Base-by-base conservation (phyloP, 176 grass and related monocot species). In the Eremochloa ophiuroides region DNA sequence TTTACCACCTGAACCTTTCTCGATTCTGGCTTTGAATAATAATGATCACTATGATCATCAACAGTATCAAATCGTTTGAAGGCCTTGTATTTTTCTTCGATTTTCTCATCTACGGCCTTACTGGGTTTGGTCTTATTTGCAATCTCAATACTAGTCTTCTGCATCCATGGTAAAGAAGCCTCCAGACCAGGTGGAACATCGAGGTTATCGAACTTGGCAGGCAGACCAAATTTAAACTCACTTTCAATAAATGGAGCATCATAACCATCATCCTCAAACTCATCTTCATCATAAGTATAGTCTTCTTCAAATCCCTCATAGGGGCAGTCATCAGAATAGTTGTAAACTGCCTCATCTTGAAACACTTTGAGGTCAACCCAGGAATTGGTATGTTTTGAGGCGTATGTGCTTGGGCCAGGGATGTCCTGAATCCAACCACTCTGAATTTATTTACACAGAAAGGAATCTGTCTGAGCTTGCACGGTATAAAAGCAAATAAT, bases 51-150 rank as follows among this genome's bases (percentile, higher is more conserved):
- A 29, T 87, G 67, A 73, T 87, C 88, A 62, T 82, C 41, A 71
- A 98, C 88, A 78, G 82, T 94, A 87, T 94, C 92, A 70, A 98
- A 98, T 66, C 72, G 81, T 25, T 93, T 98, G 70, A 98, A 98
- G 75, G 42, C 72, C 28, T 68, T 89, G 70, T 89, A 94, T 66
- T 93, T 89, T 80, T 85, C 77, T 80, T 94, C 88, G 35, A 93
- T 85, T 69, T 86, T 89, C 68, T 93, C 86, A 62, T 75, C 87
- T 51, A 85, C 17, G 0, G 84, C 67, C 75, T 72, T 73, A n/a
- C 71, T 60, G 23, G 78, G 79, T 82, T 88, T 84, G 37, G 61
- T 63, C 53, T 46, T 82, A 73, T 69, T 90, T 66, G 66, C 12
- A 51, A 35, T 81, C 72, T 76, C 81, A 44, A 23, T 61, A 18